Evolutionary conservation across 768 basidiomycete species (phyloP).

Genomic region (Lentinula sp.): DNA sequence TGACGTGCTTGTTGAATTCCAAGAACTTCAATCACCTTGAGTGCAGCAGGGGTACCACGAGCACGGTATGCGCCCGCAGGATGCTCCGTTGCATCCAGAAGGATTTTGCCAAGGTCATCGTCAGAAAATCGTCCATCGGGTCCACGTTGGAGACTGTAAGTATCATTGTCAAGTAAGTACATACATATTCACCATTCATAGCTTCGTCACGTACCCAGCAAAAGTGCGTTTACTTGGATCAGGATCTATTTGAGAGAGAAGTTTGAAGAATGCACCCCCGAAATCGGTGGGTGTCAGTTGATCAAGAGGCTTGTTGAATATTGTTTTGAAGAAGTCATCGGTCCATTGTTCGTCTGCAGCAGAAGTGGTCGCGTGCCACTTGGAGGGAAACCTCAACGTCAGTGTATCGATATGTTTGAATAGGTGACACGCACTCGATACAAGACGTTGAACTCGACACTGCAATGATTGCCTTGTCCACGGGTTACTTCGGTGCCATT

Average conservation of each 20-base stretch:
- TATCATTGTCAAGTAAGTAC: neutral
- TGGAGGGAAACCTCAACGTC: constrained; percentile 5
- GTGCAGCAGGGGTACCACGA: constrained; percentile 58
- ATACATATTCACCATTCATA: neutral
- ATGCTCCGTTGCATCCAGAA: constrained; percentile 55
- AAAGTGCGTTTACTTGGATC: constrained; percentile 52
- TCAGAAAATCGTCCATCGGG: constrained; percentile 54
- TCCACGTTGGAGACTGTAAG: constrained; percentile 41
- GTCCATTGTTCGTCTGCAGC: constrained; percentile 52
- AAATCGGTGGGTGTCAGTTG: constrained; percentile 34
- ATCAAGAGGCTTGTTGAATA: constrained; percentile 26
- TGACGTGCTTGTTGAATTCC: constrained; percentile 58
- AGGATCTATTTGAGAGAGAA: constrained; percentile 18
- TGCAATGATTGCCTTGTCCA: constrained; percentile 61
- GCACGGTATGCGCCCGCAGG: constrained; percentile 62
- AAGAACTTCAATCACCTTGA: constrained; percentile 65
- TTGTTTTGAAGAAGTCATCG: constrained; percentile 32
- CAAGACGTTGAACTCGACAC: constrained; percentile 61
- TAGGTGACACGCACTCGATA: constrained; percentile 29
- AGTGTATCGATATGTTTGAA: neutral
- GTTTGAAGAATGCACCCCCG: constrained; percentile 22
- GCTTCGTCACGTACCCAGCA: constrained; percentile 28
- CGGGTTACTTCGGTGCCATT: constrained; percentile 29
- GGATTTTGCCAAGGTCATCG: constrained; percentile 51
- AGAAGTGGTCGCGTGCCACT: constrained; percentile 63